Conservation (phyloP, 2,329 filamentous ascomycete genomes). For the Claviceps paspali region DNA sequence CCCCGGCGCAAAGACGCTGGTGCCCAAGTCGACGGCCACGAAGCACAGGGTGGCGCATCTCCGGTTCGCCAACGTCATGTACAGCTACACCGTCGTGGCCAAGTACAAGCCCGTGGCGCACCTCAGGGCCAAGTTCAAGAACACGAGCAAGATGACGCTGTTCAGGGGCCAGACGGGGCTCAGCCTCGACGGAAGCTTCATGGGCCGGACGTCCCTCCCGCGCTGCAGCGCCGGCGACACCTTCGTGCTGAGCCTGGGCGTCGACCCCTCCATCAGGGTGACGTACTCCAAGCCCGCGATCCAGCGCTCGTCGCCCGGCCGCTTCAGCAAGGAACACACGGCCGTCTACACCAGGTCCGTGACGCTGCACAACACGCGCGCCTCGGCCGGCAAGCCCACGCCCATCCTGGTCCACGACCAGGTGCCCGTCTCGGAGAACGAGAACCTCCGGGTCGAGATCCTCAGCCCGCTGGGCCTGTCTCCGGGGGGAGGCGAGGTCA, state of each 20-base stretch:
- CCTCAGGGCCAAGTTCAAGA: slow-evolving; percentile 36
- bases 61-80: slow-evolving; percentile 28
- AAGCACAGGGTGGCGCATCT: slow-evolving; percentile 41
- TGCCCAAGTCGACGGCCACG: slow-evolving; percentile 28
- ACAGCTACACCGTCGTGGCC: slow-evolving; percentile 38
- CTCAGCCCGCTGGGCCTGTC: slow-evolving; percentile 29
- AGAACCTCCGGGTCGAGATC: slow-evolving; percentile 34
- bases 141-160: slow-evolving; percentile 35
- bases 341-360: slow-evolving; percentile 30
- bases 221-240: slow-evolving; percentile 35
- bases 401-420: slow-evolving; percentile 38
- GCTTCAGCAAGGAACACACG: slow-evolving; percentile 35
- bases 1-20: slow-evolving; percentile 35
- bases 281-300: slow-evolving; percentile 38
- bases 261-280: slow-evolving; percentile 38
- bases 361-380: slow-evolving; percentile 32
- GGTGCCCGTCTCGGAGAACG: slow-evolving; percentile 41
- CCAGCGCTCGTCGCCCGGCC: slow-evolving; percentile 29
- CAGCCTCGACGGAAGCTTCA: slow-evolving; percentile 41
- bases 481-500: slow-evolving; percentile 20
- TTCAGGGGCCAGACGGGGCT: slow-evolving; percentile 35
- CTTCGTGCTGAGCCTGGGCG: slow-evolving; percentile 36
- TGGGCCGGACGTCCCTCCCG: slow-evolving; percentile 37
- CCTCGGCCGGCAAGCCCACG: slow-evolving; percentile 20
- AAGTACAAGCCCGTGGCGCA: slow-evolving; percentile 42